Percentiles rank a stretch among this genome's conserved stretches.
Evolutionary conservation across 1,139 yeast species (phyloP).

Genomic region (Williopsis jadinii): DNA sequence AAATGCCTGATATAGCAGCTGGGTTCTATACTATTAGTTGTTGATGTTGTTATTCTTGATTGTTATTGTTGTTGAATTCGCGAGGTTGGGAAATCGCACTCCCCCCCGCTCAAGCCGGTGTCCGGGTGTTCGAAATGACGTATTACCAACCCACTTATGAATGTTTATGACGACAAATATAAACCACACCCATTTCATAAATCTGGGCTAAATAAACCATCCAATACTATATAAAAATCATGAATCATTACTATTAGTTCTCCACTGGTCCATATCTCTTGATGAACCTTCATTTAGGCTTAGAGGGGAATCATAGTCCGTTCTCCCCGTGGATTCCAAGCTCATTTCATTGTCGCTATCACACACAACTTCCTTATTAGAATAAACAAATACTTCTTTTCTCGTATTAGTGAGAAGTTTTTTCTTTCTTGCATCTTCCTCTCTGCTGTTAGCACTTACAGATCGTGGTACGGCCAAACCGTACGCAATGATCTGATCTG

Average conservation of each 20-base stretch:
- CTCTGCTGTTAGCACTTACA: constrained; percentile 31
- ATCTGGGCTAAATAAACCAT: too few relatives aligned
- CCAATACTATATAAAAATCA: too few relatives aligned
- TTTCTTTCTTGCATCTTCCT: constrained; percentile 7
- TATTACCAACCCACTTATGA: too few relatives aligned
- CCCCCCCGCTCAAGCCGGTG: too few relatives aligned
- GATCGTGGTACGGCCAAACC: constrained; percentile 55
- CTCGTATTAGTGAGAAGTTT: constrained; percentile 21
- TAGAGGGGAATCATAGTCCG: not conserved
- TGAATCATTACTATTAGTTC: too few relatives aligned
- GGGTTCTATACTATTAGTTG: not conserved
- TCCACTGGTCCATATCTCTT: not conserved
- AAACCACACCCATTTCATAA: too few relatives aligned
- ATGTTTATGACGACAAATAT: too few relatives aligned
- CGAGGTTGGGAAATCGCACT: too few relatives aligned
- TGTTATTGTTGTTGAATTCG: not conserved
- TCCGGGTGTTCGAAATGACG: too few relatives aligned
- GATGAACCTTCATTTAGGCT: not conserved
- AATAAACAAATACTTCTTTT: constrained; percentile 44
- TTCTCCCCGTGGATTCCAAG: not conserved
- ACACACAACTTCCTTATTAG: constrained; percentile 47
- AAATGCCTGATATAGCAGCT: not conserved
- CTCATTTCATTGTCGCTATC: constrained; percentile 26
- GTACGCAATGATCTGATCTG: constrained; percentile 53
- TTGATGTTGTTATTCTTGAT: not conserved